Percentiles rank a stretch among this genome's conserved stretches.
These are phyloP conservation scores for Symbiodinium pilosum DNA, from an alignment of 73 alveolate genomes.

Conservation along the genomic window DNA sequence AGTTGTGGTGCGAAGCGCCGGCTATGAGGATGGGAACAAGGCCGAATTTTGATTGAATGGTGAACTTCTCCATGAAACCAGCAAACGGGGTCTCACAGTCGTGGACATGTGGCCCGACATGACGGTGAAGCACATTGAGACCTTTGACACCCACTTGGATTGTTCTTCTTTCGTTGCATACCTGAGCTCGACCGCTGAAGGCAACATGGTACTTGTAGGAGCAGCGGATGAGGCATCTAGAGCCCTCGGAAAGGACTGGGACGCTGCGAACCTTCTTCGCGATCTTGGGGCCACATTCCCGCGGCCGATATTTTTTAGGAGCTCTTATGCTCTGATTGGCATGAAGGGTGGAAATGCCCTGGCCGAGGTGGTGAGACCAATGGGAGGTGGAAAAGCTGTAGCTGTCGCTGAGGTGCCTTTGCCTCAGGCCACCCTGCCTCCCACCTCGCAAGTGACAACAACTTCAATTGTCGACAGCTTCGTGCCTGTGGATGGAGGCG, in stretches of 20 bases:
- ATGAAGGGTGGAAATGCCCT: not conserved
- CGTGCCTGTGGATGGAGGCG: constrained; percentile 82
- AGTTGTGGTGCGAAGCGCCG: constrained; percentile 2
- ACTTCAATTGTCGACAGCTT: not conserved
- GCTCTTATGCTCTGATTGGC: not conserved
- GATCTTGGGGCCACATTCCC: not conserved
- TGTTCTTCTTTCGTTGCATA: not conserved
- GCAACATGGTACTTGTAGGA: not conserved
- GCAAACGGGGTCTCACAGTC: not conserved
- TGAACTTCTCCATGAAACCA: not conserved
- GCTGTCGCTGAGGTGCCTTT: no score
- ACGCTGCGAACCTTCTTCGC: constrained; percentile 8
- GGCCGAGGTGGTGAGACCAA: not conserved
- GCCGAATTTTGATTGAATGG: not conserved
- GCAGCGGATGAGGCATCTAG: not conserved
- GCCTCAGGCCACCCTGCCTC: not conserved
- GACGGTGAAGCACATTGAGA: not conserved
- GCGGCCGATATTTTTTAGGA: not conserved
- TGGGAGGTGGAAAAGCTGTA: not conserved
- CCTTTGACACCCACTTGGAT: not conserved
- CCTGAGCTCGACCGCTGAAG: not conserved
- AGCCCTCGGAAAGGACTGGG: not conserved
- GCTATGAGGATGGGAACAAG: not conserved
- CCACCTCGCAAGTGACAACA: not conserved
- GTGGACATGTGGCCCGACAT: constrained; percentile 1